These are phyloP conservation scores for Penicillium sp. DNA, from an alignment of 2,329 filamentous ascomycete species.

Conservation along the genomic window DNA sequence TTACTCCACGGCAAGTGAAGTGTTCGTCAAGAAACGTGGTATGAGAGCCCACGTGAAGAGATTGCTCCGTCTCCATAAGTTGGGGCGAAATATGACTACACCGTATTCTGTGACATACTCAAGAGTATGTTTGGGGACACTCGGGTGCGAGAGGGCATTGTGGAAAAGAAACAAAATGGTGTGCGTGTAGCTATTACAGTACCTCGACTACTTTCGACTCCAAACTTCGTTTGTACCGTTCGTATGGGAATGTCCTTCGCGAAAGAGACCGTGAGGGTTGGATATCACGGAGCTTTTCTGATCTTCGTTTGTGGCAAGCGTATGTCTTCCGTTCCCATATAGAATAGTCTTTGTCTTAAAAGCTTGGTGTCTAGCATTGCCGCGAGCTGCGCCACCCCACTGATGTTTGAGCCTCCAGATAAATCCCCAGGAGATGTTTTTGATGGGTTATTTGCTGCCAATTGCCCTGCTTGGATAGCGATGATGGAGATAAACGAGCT, in stretches of 20 bases:
- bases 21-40: not conserved
- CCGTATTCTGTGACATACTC: not conserved
- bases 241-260: constrained; percentile 1
- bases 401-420: constrained; percentile 1
- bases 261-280: not conserved
- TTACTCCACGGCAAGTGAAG: not conserved
- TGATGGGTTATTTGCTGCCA: constrained; percentile 3
- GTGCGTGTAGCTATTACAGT: constrained; percentile 2
- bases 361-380: constrained; percentile 6
- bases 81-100: constrained; percentile 1
- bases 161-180: not conserved
- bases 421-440: not conserved
- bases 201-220: constrained; percentile 1
- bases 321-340: not conserved
- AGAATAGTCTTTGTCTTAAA: too few relatives aligned
- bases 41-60: not conserved
- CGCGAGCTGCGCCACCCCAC: constrained; percentile 4
- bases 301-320: constrained; percentile 3
- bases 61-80: not conserved
- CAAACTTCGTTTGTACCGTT: constrained; percentile 2
- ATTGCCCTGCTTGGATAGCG: constrained; percentile 1
- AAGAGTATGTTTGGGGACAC: not conserved
- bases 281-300: not conserved
- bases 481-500: constrained; percentile 4
- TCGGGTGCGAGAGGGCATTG: not conserved